Evolutionary conservation across 129 eudicot species (phyloP), one percentile per base, ranked within the genome.

Genomic region (Dittrichia graveolens): DNA sequence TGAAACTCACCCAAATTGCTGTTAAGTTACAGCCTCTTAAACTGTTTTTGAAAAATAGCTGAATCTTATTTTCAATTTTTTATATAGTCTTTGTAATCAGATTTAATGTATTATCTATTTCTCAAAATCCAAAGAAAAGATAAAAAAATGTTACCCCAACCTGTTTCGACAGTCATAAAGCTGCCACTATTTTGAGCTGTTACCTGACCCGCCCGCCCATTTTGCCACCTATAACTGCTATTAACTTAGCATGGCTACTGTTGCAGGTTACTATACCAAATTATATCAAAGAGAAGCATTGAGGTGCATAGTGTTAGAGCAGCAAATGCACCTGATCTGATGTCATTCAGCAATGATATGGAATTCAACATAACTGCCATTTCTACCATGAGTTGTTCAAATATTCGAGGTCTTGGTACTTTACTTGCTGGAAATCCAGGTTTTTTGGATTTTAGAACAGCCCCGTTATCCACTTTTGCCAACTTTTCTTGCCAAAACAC

Each of bases 261-360:
- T 64, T 42, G 50, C 86, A 94, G 98, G 86, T 83, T 94, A 79
- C 81, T 94, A 13, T 90, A 87, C 88, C 96, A 94, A 82, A 54
- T 76, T 13, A 81, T 94, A 75, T 87, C 91, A 8, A 88, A 79
- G 71, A 79, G 93, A 83, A 82, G 80, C n/a, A 75, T 90, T 40
- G 98, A 90, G 79, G 89, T 94, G 75, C 98, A 84, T 62, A 94
- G 82, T 78, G 73, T 94, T 37, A 81, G 85, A 81, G 98, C 98
- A 53, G 78, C 93, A 69, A 94, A 84, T 48, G 92, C 85, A 54
- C 93, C 93, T 9, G 98, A 90, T 37, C 81, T 94, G 43, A 74
- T 80, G 7, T 69, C 83, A 67, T 94, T 94, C 77, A 46, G 38
- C 57, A 94, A 90, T 58, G 93, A 94, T 62, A 53, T 94, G 76